phyloP scores from a whole-genome alignment of 805 yeast genomes.

The Limtongozyma cylindracea region DNA sequence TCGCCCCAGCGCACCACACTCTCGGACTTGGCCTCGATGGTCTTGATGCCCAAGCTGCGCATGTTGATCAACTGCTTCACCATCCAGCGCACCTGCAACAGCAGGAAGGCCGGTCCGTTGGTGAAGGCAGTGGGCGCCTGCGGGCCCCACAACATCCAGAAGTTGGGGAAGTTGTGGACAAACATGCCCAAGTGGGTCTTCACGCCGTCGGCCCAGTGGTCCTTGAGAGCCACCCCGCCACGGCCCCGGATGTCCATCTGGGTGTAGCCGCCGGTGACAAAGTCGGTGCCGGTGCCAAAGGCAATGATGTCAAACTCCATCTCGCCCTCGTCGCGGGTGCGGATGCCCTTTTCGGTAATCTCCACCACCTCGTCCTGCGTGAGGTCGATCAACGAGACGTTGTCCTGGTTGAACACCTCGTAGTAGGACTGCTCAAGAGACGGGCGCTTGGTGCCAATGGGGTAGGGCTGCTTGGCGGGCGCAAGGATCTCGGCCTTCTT shows the following conservation, averaged over 20 bases:
- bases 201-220: conserved; percentile 5
- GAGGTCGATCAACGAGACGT: conserved; percentile 5
- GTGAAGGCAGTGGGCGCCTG: conserved; percentile 7
- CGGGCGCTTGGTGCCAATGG: conserved; percentile 3
- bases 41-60: conserved; percentile 1
- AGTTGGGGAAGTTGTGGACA: conserved; percentile 5
- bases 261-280: conserved; percentile 4
- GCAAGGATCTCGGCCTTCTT: conserved; percentile 3
- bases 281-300: conserved; percentile 4
- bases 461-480: conserved; percentile 4
- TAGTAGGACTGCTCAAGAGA: conserved; percentile 4
- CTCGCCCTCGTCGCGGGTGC: conserved; percentile 1
- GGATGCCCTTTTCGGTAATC: conserved; percentile 3
- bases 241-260: conserved; percentile 1
- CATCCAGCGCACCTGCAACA: conserved; percentile 5
- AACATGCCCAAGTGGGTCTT: conserved; percentile 5
- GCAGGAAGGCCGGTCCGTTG: conserved; percentile 7
- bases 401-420: conserved; percentile 2
- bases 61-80: no score
- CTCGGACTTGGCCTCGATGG: conserved; percentile 3
- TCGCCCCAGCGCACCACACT: conserved; percentile 3
- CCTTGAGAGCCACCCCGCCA: conserved; percentile 1
- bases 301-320: conserved; percentile 3
- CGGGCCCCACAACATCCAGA: conserved; percentile 8
- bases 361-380: conserved; percentile 1